These are phyloP conservation scores for Penicillium cosmopolitanum DNA, from an alignment of 495 filamentous ascomycete species.

Conservation along the genomic window DNA sequence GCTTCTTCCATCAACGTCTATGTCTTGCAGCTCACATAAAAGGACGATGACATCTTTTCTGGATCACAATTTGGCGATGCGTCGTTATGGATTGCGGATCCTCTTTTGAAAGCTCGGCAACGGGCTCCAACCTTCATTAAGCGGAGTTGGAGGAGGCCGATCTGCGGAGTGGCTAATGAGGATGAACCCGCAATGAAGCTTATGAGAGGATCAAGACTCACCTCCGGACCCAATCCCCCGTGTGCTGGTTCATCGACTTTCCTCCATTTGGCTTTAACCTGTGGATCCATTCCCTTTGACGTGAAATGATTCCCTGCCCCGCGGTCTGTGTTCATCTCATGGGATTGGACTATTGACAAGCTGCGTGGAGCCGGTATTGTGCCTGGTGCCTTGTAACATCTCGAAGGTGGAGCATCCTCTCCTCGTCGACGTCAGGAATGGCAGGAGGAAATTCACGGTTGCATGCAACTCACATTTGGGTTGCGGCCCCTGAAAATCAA, in stretches of 20 bases:
- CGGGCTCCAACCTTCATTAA: background rate
- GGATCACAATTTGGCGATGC: background rate
- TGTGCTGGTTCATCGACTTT: background rate
- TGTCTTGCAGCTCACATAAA: background rate
- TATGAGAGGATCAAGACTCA: constrained; percentile 18
- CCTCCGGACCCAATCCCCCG: constrained; percentile 10
- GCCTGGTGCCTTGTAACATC: constrained; percentile 8
- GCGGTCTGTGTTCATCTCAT: constrained; percentile 1
- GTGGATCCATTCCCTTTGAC: constrained; percentile 16
- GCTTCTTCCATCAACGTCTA: background rate
- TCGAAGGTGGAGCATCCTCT: constrained; percentile 16
- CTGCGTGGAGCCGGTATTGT: background rate
- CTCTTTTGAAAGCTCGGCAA: background rate
- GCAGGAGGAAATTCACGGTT: background rate
- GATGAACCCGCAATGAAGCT: constrained; percentile 26
- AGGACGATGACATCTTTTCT: background rate
- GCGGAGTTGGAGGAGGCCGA: constrained; percentile 9
- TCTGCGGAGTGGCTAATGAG: constrained; percentile 30
- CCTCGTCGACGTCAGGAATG: constrained; percentile 13
- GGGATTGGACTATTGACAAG: constrained; percentile 9
- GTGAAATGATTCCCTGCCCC: constrained; percentile 13
- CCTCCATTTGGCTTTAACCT: background rate
- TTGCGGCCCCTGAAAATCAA: constrained; percentile 7
- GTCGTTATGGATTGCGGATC: background rate
- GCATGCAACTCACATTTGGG: constrained; percentile 1